Conservation (phyloP, 345 rosid genomes). For the Hibiscus trionum region DNA sequence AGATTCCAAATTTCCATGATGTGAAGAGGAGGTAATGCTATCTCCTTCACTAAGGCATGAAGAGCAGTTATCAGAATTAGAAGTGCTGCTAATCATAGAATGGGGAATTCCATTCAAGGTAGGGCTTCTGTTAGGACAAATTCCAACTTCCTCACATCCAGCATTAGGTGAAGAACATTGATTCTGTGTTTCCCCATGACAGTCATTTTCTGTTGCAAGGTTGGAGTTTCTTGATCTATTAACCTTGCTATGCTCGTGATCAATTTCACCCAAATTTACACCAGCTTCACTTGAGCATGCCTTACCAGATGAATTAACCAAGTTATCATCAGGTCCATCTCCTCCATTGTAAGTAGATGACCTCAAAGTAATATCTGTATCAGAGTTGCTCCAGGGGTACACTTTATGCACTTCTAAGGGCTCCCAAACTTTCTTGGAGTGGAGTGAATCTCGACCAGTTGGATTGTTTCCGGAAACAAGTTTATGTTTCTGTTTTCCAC, state of each 20-base stretch:
- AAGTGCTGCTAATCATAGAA: conserved; percentile 39
- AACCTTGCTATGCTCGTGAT: conserved; percentile 18
- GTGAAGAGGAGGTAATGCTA: conserved; percentile 60
- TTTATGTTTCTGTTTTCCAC: conserved; percentile 54
- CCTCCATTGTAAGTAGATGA: conserved; percentile 41
- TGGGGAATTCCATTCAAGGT: conserved; percentile 28
- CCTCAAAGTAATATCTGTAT: conserved; percentile 43
- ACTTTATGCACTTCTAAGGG: conserved; percentile 59
- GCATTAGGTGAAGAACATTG: conserved; percentile 27
- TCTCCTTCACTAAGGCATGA: conserved; percentile 91
- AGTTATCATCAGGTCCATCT: conserved; percentile 21
- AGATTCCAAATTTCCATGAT: conserved; percentile 57
- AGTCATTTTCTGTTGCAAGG: conserved; percentile 23
- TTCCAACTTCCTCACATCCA: conserved; percentile 27
- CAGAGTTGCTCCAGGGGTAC: conserved; percentile 57
- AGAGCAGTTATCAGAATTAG: conserved; percentile 80
- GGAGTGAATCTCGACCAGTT: conserved; percentile 34
- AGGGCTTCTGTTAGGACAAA: conserved; percentile 22
- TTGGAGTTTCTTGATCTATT: conserved; percentile 20
- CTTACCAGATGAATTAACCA: conserved; percentile 34
- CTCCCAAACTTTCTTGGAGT: conserved; percentile 69
- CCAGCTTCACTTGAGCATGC: conserved; percentile 30
- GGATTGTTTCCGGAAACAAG: conserved; percentile 24
- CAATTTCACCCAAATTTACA: conserved; percentile 34
- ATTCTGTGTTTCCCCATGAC: conserved; percentile 25